phyloP scores from a whole-genome alignment of 2,329 filamentous ascomycete species.

The Aspergillus luchuensis region DNA sequence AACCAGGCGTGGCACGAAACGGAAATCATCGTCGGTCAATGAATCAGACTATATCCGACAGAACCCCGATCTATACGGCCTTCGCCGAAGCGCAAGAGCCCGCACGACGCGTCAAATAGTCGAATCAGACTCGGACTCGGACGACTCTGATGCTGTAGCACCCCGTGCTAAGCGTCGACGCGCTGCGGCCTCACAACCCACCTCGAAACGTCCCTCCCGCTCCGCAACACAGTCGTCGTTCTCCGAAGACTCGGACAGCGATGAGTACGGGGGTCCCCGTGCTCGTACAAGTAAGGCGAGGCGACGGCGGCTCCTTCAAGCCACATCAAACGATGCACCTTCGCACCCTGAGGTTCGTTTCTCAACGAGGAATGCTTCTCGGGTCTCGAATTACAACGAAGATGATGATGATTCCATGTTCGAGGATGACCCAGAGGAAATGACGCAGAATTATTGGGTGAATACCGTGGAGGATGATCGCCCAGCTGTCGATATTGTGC shows the following conservation, averaged over 20 bases:
- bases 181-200: conserved; percentile 55
- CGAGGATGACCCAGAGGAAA: conserved; percentile 59
- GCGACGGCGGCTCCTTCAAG: conserved; percentile 68
- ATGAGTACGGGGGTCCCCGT: conserved; percentile 76
- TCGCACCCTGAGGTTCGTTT: conserved; percentile 82
- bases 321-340: conserved; percentile 64
- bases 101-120: conserved; percentile 64
- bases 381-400: conserved; percentile 69
- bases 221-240: conserved; percentile 61
- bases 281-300: conserved; percentile 75
- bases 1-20: conserved; percentile 70
- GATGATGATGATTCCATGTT: conserved; percentile 63
- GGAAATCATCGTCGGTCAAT: conserved; percentile 65
- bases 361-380: conserved; percentile 81
- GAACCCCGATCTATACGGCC: conserved; percentile 92
- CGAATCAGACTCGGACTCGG: conserved; percentile 65
- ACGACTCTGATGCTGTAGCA: conserved; percentile 71
- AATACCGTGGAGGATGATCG: conserved; percentile 71
- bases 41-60: conserved; percentile 84
- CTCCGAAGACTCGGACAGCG: conserved; percentile 68
- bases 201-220: conserved; percentile 48
- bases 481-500: conserved; percentile 85
- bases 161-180: conserved; percentile 51
- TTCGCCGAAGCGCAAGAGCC: conserved; percentile 80
- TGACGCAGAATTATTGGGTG: conserved; percentile 70